Percentiles rank a stretch among this genome's conserved stretches.
Evolutionary conservation across 345 rosid species (phyloP).

Genomic region (Balakata baccata): DNA sequence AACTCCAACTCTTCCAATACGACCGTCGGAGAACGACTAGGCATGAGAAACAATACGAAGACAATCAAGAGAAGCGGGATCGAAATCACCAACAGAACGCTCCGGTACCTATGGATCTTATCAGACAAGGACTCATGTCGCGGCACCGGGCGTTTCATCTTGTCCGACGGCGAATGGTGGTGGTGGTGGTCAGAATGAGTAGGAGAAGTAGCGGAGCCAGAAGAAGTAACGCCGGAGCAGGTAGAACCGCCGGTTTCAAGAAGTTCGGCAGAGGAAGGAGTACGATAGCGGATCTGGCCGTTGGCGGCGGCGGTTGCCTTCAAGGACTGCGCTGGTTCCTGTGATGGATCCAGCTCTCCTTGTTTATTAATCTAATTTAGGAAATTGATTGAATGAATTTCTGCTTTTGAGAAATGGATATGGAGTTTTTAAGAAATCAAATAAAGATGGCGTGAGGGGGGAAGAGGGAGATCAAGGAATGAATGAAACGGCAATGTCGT

Average conservation of each 20-base stretch:
- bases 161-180: constrained; percentile 33
- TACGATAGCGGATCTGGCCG: constrained; percentile 93
- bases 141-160: constrained; percentile 52
- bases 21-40: constrained; percentile 42
- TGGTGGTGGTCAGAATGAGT: constrained; percentile 35
- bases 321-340: constrained; percentile 63
- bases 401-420: background rate
- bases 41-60: constrained; percentile 59
- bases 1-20: constrained; percentile 43
- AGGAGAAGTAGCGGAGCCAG: constrained; percentile 45
- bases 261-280: constrained; percentile 40
- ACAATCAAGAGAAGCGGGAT: constrained; percentile 59
- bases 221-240: constrained; percentile 47
- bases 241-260: constrained; percentile 22
- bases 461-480: background rate
- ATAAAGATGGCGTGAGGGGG: background rate
- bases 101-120: constrained; percentile 70
- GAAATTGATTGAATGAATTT: background rate
- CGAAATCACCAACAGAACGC: constrained; percentile 57
- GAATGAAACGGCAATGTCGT: constrained; percentile 14
- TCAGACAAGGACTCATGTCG: constrained; percentile 60
- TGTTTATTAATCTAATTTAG: constrained; percentile 17
- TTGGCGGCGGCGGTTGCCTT: constrained; percentile 54
- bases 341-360: constrained; percentile 71
- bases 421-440: background rate